Base-by-base conservation (phyloP, 306 rosid genomes). In the Ochetophila trinervis region DNA sequence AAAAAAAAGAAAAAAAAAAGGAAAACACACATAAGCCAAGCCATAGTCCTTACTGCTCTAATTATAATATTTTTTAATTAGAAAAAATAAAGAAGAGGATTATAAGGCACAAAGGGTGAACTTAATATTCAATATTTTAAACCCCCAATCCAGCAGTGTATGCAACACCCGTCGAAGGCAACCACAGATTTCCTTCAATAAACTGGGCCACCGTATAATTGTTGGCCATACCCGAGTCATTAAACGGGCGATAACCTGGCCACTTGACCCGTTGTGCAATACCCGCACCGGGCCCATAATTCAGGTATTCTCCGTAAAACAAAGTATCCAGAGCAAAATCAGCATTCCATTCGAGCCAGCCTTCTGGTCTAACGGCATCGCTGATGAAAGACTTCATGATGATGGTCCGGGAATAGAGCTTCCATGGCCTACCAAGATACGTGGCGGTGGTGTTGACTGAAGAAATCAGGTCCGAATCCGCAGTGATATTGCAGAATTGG, bases 351-450 rank as follows among this genome's bases (percentile, higher is more conserved):
- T 82, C 97, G 1, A 93, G 78, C 98, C 98, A 93, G 60, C 98
- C 98, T 66, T 78, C 73, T 10, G 91, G 82, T 65, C 76, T 76
- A 45, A 90, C 55, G 53, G 55, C 78, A 1, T 66, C 40, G 63
- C 87, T 80, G 47, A 90, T 69, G 68, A 67, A 79, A 0, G 88
- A 74, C 36, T 93, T 85, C 91, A 93, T 78, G 62, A 84, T 56
- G 15, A 87, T 19, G 6, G 99, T 86, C 57, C 99, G 52, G 0
- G 99, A 93, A 60, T 62, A 90, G n/a, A 27, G 32, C 83, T 83
- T 90, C 99, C 97, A 93, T 0, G 97, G 99, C 47, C 99, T 77
- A 0, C 99, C 99, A 0, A 93, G 88, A 76, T 80, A 93, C 0
- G 94, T 86, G 1, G 59, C 18, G 0, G 78, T 81, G 40, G 87